Evolutionary conservation across 1,284 basidiomycete species (phyloP), one percentile per base, ranked within the genome.

Genomic region (Mycena sp.): DNA sequence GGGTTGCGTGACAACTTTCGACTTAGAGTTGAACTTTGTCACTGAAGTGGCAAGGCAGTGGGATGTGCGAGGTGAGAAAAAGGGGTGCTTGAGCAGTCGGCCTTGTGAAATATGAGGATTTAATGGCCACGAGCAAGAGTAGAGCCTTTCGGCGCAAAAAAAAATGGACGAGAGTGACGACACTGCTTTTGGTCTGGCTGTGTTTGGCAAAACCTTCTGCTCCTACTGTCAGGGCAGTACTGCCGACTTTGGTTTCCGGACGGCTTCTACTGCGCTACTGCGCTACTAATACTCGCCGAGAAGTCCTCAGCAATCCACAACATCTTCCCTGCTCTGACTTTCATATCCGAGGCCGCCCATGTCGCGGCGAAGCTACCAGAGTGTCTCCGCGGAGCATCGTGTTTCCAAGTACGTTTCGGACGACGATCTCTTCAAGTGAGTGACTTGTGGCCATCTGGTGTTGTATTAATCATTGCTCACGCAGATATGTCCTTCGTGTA

Each of bases 381-480:
- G 89, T 76, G 80, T 80, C 66, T 82, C 86, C 55, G 86, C 90
- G 67, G 87, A 90, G 73, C 85, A 85, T 77, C 85, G 90, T 64
- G 69, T 89, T 63, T 90, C 90, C 63, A 90, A 89, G 73, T 85
- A 90, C 78, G 87, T 94, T 51, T 85, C 88, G 29, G 92, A 94
- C 71, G 90, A 93, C 61, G 91, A 93, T 72, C 80, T 94, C 70
- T 93, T 92, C 80, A 87, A 91, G 92, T 94, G 26, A 55, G 73
- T 61, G 87, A 83, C 28, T 51, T 46, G 4, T 25, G 25, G 35
- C 14, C 28, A 4, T 38, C 21, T 38, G 46, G 17, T 30, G n/a
- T 32, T 43, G 28, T 16, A 23, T 32, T 66, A 28, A 59, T 46
- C n/a, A 6, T 2, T 16, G 1, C 12, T 32, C 12, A 46, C 61